Evolutionary conservation across 345 rosid species (phyloP).

Genomic region (Leavenworthia alabamica): DNA sequence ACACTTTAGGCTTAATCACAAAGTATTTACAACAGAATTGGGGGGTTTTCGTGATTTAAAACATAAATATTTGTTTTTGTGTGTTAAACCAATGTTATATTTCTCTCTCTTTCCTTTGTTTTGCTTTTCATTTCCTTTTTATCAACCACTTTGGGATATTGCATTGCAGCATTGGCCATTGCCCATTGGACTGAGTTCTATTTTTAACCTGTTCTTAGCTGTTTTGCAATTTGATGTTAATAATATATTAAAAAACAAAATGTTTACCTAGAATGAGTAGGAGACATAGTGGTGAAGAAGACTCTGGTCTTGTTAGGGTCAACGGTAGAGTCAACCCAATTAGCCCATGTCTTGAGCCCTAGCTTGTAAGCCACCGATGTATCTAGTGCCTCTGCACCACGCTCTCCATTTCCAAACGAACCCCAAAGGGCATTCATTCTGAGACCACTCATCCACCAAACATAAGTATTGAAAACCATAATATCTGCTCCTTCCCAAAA

Average conservation of each 20-base stretch:
- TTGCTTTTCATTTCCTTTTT: background rate
- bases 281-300: slow-evolving; percentile 87
- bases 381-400: slow-evolving; percentile 59
- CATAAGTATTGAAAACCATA: slow-evolving; percentile 76
- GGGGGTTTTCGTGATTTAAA: background rate
- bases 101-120: background rate
- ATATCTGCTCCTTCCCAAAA: slow-evolving; percentile 76
- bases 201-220: background rate
- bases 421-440: slow-evolving; percentile 80
- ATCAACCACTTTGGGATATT: background rate
- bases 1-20: background rate
- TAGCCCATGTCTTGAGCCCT: slow-evolving; percentile 83
- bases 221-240: background rate
- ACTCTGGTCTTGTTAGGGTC: slow-evolving; percentile 71
- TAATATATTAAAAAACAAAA: background rate
- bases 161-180: background rate
- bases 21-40: background rate
- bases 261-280: slow-evolving; percentile 65
- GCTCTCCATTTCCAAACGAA: slow-evolving; percentile 71
- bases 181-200: no score
- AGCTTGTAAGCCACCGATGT: slow-evolving; percentile 58
- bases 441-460: slow-evolving; percentile 95
- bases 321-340: slow-evolving; percentile 75
- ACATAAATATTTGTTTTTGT: no score
- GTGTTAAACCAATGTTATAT: no score